Conservation (phyloP, 495 filamentous ascomycete species). For the Neurospora hispaniola region DNA sequence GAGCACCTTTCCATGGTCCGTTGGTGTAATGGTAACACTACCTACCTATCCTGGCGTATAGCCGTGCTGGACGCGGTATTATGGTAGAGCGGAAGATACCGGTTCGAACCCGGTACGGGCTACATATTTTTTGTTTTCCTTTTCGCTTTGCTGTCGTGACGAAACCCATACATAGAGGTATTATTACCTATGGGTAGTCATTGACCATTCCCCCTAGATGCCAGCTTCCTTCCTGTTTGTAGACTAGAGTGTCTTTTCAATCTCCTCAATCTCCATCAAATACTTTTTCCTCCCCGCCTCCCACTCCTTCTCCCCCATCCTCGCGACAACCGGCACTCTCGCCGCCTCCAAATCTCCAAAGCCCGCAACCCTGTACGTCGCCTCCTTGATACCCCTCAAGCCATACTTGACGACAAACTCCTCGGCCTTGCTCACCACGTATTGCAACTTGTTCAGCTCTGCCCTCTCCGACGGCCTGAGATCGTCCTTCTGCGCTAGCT, state of each 20-base stretch:
- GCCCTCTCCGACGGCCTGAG: slow-evolving; percentile 13
- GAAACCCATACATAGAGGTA: too few species aligned
- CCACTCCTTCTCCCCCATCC: slow-evolving; percentile 37
- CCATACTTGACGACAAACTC: slow-evolving; percentile 48
- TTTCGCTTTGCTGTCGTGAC: neutral
- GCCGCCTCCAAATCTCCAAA: slow-evolving; percentile 46
- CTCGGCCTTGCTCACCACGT: slow-evolving; percentile 44
- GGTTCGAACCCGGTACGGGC: neutral
- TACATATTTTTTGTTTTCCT: neutral
- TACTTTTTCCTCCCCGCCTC: slow-evolving; percentile 15
- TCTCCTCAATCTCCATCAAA: slow-evolving; percentile 14
- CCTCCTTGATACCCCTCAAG: slow-evolving; percentile 54
- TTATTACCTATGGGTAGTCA: too few species aligned
- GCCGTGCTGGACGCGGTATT: neutral
- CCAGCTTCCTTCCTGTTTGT: neutral
- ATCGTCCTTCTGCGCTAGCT: slow-evolving; percentile 28
- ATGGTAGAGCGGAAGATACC: neutral
- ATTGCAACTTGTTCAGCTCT: slow-evolving; percentile 44
- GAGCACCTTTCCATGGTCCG: neutral
- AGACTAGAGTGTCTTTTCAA: slow-evolving; percentile 4
- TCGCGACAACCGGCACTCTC: slow-evolving; percentile 42
- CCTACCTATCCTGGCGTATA: neutral
- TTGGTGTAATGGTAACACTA: neutral
- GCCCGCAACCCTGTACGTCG: slow-evolving; percentile 39
- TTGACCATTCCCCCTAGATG: too few species aligned